Percentiles rank a stretch among this genome's conserved stretches.
phyloP scores from a whole-genome alignment of 106 monocot species.

The Phalaenopsis aphrodite region DNA sequence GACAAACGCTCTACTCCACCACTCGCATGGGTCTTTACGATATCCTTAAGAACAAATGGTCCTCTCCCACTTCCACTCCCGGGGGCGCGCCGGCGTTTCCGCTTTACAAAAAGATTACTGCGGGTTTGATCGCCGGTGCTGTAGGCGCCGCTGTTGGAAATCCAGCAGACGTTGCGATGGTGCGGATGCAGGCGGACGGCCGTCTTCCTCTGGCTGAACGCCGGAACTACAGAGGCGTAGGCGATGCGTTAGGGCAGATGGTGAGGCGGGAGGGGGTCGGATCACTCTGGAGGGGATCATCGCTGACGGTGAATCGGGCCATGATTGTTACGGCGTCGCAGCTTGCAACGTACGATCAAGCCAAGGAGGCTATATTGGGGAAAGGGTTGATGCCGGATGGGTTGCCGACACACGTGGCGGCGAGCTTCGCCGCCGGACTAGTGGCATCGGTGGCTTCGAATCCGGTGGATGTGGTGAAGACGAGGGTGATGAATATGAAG shows the following conservation, averaged over 20 bases:
- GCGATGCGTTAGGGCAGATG: constrained; percentile 47
- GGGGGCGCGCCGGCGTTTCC: constrained; percentile 15
- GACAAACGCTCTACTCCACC: constrained; percentile 74
- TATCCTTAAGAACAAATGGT: constrained; percentile 50
- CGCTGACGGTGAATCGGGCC: constrained; percentile 55
- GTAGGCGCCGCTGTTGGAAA: constrained; percentile 67
- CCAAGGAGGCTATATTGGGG: constrained; percentile 40
- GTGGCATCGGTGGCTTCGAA: constrained; percentile 46
- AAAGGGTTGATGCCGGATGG: constrained; percentile 28
- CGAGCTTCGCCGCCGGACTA: constrained; percentile 49
- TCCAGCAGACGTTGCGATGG: constrained; percentile 77
- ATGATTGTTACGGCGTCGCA: constrained; percentile 57
- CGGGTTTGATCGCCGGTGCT: constrained; percentile 52
- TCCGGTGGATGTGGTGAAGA: constrained; percentile 63
- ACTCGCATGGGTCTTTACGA: constrained; percentile 66
- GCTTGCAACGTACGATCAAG: constrained; percentile 66
- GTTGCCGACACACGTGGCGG: constrained; percentile 52
- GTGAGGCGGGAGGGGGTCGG: constrained; percentile 31
- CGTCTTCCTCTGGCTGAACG: constrained; percentile 44
- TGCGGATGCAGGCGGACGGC: constrained; percentile 76
- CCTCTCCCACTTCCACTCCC: constrained; percentile 7
- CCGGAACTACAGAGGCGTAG: constrained; percentile 50
- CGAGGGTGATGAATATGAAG: constrained; percentile 71
- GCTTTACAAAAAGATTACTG: constrained; percentile 55
- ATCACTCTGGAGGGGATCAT: constrained; percentile 48